Evolutionary conservation across 2,329 filamentous ascomycete genomes (phyloP), one percentile per base, ranked within the genome.

Genomic region (Talaromyces marneffei): DNA sequence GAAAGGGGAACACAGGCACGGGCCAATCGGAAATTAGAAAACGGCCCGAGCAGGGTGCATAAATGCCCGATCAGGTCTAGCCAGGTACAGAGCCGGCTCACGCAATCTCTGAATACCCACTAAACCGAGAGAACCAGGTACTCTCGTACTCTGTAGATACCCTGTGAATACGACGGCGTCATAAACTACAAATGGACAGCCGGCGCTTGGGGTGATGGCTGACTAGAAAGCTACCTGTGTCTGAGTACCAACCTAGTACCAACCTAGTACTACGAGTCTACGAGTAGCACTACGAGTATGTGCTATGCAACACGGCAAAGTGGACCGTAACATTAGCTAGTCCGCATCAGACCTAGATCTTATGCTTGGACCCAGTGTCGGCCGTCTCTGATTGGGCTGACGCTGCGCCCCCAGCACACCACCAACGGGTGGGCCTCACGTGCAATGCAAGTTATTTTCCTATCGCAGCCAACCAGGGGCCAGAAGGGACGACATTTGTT

Each of bases 21-120:
- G 48, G 35, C 53, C 53, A 56, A 56, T 56, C 53, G 53, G 37
- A 56, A 56, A 56, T 31, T 40, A 42, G 35, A 27, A 16, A 37
- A 18, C 31, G 52, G 33, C 16, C 55, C 25, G 29, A 57, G 37
- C 31, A 25, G 39, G 25, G 54, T 23, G 39, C 20, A 20, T 2
- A 33, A 33, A 7, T 33, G 10, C 48, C 48, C 18, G 29, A 58
- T 46, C 39, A 12, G 40, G 55, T 16, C 40, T 48, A 58, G 55
- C 55, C 40, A 58, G 55, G 55, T 40, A 46, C 40, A 27, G 12
- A 25, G 27, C 8, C 23, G 18, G 46, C 3, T 9, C 42, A 48
- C 8, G 16, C 25, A 29, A 18, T 29, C 9, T 40, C 39, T 18
- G 8, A 12, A 7, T 10, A 35, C 14, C 9, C 33, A 35, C 16